These are phyloP conservation scores for Pythium oligandrum DNA, from an alignment of 352 stramenopile genomes.

Conservation along the genomic window DNA sequence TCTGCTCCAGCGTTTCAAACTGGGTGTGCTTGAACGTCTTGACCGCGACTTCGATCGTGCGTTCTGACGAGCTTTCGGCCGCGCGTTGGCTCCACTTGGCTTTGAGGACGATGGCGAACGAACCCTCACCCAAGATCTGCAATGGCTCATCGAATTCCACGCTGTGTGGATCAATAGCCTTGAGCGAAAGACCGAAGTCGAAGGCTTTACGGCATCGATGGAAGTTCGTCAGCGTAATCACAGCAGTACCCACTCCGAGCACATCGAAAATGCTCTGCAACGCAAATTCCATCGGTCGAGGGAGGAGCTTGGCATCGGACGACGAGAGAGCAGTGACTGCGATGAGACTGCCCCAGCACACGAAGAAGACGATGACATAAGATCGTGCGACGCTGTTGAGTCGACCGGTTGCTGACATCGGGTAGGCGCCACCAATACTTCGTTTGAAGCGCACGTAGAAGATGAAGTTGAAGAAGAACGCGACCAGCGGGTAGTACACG, in stretches of 20 bases:
- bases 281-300: conserved; percentile 29
- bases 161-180: conserved; percentile 66
- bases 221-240: conserved; percentile 75
- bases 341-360: conserved; percentile 73
- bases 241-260: conserved; percentile 53
- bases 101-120: conserved; percentile 73
- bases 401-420: conserved; percentile 53
- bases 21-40: conserved; percentile 82
- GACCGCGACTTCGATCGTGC: conserved; percentile 66
- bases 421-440: conserved; percentile 67
- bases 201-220: conserved; percentile 66
- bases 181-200: conserved; percentile 73
- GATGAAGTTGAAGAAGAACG: conserved; percentile 72
- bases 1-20: conserved; percentile 70
- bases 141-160: conserved; percentile 79
- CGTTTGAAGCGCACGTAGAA: conserved; percentile 77
- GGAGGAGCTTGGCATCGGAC: conserved; percentile 16
- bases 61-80: conserved; percentile 32
- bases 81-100: conserved; percentile 60
- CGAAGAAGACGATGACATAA: conserved; percentile 65
- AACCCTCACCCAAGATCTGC: conserved; percentile 76
- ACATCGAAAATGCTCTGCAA: conserved; percentile 71
- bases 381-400: conserved; percentile 68
- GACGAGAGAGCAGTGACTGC: conserved; percentile 47
- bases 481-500: conserved; percentile 69